Base-by-base conservation (phyloP, 345 rosid genomes). In the Populus alba region DNA sequence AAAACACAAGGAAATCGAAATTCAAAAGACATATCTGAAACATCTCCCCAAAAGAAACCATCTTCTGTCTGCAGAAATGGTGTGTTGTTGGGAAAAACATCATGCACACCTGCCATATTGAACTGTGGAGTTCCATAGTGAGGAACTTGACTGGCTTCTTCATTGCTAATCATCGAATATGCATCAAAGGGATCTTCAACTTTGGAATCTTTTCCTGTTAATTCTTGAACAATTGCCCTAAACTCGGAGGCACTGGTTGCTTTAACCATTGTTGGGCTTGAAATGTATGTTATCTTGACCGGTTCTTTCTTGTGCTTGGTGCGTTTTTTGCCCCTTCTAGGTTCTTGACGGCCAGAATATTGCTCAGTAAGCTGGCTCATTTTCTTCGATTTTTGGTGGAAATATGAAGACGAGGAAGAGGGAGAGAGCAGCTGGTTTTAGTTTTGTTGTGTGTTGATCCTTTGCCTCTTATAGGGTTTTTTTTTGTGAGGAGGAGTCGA, bases 201-300 rank as follows among this genome's bases (percentile, higher is more conserved):
- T 33, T 77, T 62, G 20, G 89, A 87, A 70, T 88, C 67, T 72
- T 83, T 83, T 11, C 91, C 89, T 2, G 89, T 88, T 20, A 88
- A 73, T 74, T 85, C 86, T 66, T 88, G 91, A 75, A 88, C 91
- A 3, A 88, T 82, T 0, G 88, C 81, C 15, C 85, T 79, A 79
- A 88, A 88, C 83, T 88, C 88, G 0, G 85, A 75, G 22, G 86
- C 85, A 63, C 45, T 83, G 66, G 77, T 65, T 11, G 82, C 88
- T 63, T 75, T 85, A 67, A 88, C 82, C 83, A 83, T 66, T 77
- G 83, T 77, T 2, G 91, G 91, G 77, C 82, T 88, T 0, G 89
- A 85, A 47, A 88, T 87, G 76, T 88, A 87, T 4, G 73, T 88
- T 39, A 88, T 80, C 83, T 87, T 88, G 38, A 83, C 13, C 20